Conservation (phyloP, 2,329 filamentous ascomycete species). For the Fusarium papillatum region DNA sequence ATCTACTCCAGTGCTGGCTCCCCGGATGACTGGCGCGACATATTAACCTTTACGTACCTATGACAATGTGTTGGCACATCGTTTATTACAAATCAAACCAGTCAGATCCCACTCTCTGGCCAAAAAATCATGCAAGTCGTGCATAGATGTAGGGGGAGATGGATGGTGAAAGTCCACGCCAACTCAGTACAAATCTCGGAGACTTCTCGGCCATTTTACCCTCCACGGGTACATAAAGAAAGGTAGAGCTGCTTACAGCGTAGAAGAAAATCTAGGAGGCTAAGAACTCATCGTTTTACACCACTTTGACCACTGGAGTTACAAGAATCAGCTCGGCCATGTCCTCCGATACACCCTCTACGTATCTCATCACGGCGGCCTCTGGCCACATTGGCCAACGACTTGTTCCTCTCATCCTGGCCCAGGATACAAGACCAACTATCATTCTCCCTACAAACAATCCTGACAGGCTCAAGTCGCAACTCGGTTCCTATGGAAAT, state of each 20-base stretch:
- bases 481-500: neutral
- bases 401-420: slow-evolving; percentile 26
- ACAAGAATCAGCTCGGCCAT: neutral
- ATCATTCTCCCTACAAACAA: slow-evolving; percentile 21
- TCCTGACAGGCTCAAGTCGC: slow-evolving; percentile 9
- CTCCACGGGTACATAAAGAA: neutral
- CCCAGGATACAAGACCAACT: slow-evolving; percentile 7
- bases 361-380: slow-evolving; percentile 28
- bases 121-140: neutral
- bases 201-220: neutral
- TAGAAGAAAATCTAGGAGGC: neutral
- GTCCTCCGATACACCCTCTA: slow-evolving; percentile 1
- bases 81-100: neutral
- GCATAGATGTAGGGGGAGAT: neutral
- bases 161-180: neutral
- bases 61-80: neutral
- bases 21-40: neutral
- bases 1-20: neutral
- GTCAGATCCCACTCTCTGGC: neutral
- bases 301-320: neutral
- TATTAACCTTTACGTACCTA: neutral
- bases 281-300: neutral
- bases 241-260: neutral
- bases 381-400: slow-evolving; percentile 22
- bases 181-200: neutral